These are phyloP conservation scores for Linum tenue DNA, from an alignment of 345 rosid genomes.

Conservation along the genomic window DNA sequence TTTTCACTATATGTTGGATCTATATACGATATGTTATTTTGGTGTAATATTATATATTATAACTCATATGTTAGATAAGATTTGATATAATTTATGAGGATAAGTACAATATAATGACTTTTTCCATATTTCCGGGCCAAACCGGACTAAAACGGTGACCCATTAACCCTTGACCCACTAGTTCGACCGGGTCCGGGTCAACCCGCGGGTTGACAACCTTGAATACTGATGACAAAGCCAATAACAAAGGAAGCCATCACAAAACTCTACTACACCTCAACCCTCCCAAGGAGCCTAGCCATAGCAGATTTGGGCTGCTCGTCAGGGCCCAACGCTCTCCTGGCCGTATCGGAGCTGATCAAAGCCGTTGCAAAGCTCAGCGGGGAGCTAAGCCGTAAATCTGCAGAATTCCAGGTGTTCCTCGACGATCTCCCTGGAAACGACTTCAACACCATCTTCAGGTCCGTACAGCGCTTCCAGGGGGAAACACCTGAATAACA, in stretches of 20 bases:
- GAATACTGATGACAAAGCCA: background rate
- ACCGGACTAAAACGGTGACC: no score
- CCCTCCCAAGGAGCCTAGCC: slow-evolving; percentile 23
- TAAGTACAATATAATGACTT: no score
- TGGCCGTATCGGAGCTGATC: slow-evolving; percentile 27
- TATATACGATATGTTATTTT: no score
- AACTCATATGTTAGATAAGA: no score
- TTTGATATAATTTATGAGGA: no score
- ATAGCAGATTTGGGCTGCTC: slow-evolving; percentile 89
- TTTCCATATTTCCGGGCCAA: no score
- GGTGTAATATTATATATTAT: no score
- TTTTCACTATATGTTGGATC: no score
- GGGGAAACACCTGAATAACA: slow-evolving; percentile 10
- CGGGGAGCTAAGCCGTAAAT: slow-evolving; percentile 6
- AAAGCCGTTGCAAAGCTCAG: slow-evolving; percentile 16
- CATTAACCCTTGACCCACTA: no score
- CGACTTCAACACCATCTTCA: slow-evolving; percentile 43
- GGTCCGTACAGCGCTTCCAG: slow-evolving; percentile 24
- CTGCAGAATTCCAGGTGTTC: slow-evolving; percentile 36
- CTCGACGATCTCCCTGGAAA: slow-evolving; percentile 46
- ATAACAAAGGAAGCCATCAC: background rate
- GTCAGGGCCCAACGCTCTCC: slow-evolving; percentile 65
- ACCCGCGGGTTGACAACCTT: no score
- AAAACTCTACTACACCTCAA: background rate
- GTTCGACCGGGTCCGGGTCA: no score